Percentiles rank a stretch among this genome's conserved stretches.
Conservation (phyloP, 306 rosid species). For the Prunus mongolica region DNA sequence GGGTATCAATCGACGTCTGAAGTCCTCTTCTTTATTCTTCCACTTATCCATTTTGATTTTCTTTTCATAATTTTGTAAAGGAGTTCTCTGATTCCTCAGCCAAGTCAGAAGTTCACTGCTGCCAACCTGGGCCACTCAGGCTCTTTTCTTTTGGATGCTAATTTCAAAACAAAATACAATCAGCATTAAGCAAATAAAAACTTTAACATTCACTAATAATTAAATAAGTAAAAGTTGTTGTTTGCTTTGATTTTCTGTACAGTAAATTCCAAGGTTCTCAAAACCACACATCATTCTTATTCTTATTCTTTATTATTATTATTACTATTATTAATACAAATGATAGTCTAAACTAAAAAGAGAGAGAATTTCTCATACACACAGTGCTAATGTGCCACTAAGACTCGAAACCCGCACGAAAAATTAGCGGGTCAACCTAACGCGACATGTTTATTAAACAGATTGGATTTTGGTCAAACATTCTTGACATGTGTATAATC, state of each 20-base stretch:
- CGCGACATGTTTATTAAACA: too few relatives aligned
- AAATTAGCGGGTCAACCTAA: too few relatives aligned
- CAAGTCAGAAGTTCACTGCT: slow-evolving; percentile 32
- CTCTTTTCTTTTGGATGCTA: not conserved
- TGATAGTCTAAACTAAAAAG: too few relatives aligned
- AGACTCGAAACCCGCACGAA: too few relatives aligned
- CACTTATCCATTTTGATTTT: slow-evolving; percentile 27
- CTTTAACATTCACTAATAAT: not conserved
- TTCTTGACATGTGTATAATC: too few relatives aligned
- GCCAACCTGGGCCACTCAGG: slow-evolving; percentile 40
- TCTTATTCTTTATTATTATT: not conserved
- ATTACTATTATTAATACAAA: not conserved
- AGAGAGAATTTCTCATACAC: too few relatives aligned
- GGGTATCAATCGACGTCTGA: slow-evolving; percentile 23
- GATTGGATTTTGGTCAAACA: too few relatives aligned
- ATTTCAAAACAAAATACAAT: not conserved
- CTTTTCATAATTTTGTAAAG: slow-evolving; percentile 4
- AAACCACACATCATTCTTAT: not conserved
- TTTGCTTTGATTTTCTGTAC: not conserved
- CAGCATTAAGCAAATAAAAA: not conserved
- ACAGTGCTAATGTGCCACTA: too few relatives aligned
- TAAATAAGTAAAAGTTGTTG: not conserved
- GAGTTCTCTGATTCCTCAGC: slow-evolving; percentile 26
- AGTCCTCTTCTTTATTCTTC: slow-evolving; percentile 20
- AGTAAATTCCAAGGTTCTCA: not conserved